Conservation (phyloP, 1,139 yeast species). For the Yamadazyma spencermartinsiae region DNA sequence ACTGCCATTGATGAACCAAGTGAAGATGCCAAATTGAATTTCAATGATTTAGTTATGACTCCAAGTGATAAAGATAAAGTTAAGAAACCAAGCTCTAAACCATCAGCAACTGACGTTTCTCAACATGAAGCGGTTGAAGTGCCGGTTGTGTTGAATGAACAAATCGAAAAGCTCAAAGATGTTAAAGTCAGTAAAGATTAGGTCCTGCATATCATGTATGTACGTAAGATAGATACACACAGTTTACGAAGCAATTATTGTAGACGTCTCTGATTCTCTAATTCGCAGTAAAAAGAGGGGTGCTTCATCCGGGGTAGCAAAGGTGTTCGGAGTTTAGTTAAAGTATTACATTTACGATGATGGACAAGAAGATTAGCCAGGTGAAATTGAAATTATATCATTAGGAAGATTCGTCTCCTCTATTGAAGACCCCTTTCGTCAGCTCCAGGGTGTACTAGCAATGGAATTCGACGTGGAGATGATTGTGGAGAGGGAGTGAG, state of each 20-base stretch:
- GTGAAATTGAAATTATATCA: not conserved
- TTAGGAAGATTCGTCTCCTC: too few species aligned
- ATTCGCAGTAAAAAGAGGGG: too few species aligned
- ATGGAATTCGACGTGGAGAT: too few species aligned
- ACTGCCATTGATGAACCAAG: conserved; percentile 37
- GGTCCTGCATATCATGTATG: too few species aligned
- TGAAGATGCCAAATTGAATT: conserved; percentile 41
- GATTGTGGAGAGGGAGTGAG: not conserved
- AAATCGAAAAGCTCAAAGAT: conserved; percentile 41
- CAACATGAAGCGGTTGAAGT: conserved; percentile 46
- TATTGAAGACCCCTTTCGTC: too few species aligned
- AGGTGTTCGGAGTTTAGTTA: too few species aligned
- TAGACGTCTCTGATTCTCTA: too few species aligned
- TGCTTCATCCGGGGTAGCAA: too few species aligned
- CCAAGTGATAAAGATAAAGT: conserved; percentile 37
- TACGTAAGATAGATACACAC: too few species aligned
- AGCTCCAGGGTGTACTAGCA: too few species aligned
- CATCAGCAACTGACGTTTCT: conserved; percentile 9
- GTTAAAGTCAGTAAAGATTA: conserved; percentile 24
- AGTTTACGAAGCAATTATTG: too few species aligned
- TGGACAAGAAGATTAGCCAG: not conserved
- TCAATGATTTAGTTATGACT: conserved; percentile 50
- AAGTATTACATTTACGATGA: too few species aligned
- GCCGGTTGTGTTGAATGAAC: conserved; percentile 41
- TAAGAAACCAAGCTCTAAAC: conserved; percentile 6